Evolutionary conservation across 768 basidiomycete species (phyloP).

Genomic region (Pleurotus platypus): DNA sequence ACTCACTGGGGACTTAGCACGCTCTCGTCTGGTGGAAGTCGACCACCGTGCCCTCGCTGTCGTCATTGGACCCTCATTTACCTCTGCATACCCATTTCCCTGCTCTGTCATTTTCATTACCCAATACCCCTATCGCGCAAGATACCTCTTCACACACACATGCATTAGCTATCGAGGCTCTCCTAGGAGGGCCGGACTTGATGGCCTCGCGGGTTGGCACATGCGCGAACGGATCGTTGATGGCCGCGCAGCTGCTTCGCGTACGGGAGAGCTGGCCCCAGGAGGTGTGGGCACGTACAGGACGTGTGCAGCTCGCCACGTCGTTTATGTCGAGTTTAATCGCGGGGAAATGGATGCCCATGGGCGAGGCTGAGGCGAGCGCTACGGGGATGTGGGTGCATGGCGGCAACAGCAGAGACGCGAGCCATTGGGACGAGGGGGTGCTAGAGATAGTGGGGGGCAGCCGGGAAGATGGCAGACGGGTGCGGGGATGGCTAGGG

Average conservation of each 20-base stretch:
- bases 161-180: constrained; percentile 69
- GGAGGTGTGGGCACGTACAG: constrained; percentile 78
- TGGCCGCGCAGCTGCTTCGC: constrained; percentile 73
- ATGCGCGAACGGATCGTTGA: constrained; percentile 63
- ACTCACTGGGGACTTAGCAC: constrained; percentile 45
- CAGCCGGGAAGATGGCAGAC: constrained; percentile 65
- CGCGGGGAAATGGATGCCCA: constrained; percentile 65
- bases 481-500: constrained; percentile 78
- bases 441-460: constrained; percentile 78
- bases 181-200: constrained; percentile 73
- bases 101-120: constrained; percentile 62
- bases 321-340: constrained; percentile 71
- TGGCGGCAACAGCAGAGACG: constrained; percentile 28
- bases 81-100: constrained; percentile 69
- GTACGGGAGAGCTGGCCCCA: constrained; percentile 76
- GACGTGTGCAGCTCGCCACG: constrained; percentile 73
- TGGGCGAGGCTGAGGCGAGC: constrained; percentile 75
- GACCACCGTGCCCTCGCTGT: constrained; percentile 67
- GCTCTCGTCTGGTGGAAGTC: constrained; percentile 89
- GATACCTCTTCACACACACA: constrained; percentile 81
- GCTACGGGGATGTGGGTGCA: constrained; percentile 79
- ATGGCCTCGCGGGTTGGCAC: constrained; percentile 78
- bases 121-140: constrained; percentile 72
- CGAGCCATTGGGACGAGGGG: constrained; percentile 71
- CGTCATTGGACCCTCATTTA: constrained; percentile 67